phyloP scores from a whole-genome alignment of 2,329 filamentous ascomycete genomes.

The Diaporthe sp. region DNA sequence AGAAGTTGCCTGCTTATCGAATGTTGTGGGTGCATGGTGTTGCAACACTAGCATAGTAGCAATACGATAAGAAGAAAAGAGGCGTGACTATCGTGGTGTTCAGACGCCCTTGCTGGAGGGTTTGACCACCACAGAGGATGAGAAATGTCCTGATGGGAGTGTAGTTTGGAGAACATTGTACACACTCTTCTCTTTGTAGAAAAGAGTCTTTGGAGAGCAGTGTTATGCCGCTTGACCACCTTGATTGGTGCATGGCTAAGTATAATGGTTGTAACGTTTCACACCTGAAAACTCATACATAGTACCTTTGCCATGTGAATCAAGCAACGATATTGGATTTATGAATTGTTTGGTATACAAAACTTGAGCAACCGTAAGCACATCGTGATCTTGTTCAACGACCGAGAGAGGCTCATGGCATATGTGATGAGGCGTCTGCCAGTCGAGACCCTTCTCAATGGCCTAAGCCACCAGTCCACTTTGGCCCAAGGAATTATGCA shows the following conservation, averaged over 20 bases:
- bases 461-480: background rate
- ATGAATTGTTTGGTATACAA: too few relatives aligned
- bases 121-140: background rate
- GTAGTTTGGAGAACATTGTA: background rate
- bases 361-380: background rate
- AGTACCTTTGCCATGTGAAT: background rate
- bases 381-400: too few relatives aligned
- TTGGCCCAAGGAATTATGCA: too few relatives aligned
- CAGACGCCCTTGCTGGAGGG: background rate
- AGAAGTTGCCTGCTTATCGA: too few relatives aligned
- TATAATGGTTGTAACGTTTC: background rate
- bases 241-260: background rate
- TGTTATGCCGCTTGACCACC: background rate
- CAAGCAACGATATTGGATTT: background rate
- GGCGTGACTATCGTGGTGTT: background rate
- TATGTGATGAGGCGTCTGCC: background rate
- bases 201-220: background rate
- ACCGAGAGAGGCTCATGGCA: background rate
- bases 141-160: too few relatives aligned
- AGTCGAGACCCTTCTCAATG: background rate
- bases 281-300: background rate
- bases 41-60: background rate
- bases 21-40: background rate
- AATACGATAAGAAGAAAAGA: background rate
- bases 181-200: background rate